These are phyloP conservation scores for Talaromyces thailandensis DNA, from an alignment of 495 filamentous ascomycete genomes.

Conservation along the genomic window DNA sequence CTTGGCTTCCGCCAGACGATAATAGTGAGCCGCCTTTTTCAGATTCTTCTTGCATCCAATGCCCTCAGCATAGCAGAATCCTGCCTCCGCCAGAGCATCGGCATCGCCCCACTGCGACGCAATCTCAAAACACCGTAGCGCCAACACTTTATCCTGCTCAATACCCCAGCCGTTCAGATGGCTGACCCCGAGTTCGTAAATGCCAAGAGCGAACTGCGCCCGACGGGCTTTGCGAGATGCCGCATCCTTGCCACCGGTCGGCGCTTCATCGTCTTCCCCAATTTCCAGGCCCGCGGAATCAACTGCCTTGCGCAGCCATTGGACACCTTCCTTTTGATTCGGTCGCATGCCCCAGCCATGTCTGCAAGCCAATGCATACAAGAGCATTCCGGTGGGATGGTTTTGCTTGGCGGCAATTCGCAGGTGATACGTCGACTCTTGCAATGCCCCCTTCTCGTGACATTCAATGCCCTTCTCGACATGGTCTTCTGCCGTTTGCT, in stretches of 20 bases:
- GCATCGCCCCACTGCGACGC: conserved; percentile 95
- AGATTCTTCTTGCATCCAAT: conserved; percentile 89
- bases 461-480: conserved; percentile 77
- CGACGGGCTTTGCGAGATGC: conserved; percentile 67
- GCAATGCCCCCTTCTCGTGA: conserved; percentile 76
- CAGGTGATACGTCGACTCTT: conserved; percentile 92
- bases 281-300: conserved; percentile 77
- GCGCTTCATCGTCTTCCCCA: conserved; percentile 61
- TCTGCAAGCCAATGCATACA: conserved; percentile 93
- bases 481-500: conserved; percentile 75
- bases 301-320: conserved; percentile 84
- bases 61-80: conserved; percentile 81
- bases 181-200: conserved; percentile 94
- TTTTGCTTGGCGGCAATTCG: conserved; percentile 79
- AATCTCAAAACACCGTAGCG: conserved; percentile 90
- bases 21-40: conserved; percentile 87
- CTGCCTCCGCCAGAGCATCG: conserved; percentile 82
- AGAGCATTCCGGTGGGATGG: conserved; percentile 85
- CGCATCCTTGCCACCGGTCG: conserved; percentile 50
- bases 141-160: conserved; percentile 80
- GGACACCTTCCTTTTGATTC: conserved; percentile 79
- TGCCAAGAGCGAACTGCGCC: conserved; percentile 86
- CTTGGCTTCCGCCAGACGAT: conserved; percentile 81
- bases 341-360: conserved; percentile 97
- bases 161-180: conserved; percentile 98